Conservation (phyloP, 108 stramenopile species). For the Fragilaria crotonensis region DNA sequence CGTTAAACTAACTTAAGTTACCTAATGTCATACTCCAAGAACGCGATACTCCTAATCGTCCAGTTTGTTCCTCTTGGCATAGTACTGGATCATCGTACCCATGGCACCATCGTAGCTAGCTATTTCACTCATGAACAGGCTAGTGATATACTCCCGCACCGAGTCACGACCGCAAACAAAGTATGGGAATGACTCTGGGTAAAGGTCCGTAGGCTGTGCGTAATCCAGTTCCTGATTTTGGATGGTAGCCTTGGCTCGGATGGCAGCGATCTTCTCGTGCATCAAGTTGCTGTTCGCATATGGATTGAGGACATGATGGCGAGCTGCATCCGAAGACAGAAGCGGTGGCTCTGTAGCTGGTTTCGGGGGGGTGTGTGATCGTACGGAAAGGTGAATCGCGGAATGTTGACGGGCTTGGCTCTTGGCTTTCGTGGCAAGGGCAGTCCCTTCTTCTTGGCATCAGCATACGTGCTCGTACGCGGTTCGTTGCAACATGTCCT, state of each 20-base stretch:
- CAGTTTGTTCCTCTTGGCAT: no score
- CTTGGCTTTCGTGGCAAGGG: not conserved
- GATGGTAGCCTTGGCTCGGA: constrained; percentile 77
- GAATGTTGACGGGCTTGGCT: not conserved
- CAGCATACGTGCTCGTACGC: constrained; percentile 74
- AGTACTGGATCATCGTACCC: no score
- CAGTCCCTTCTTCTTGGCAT: constrained; percentile 73
- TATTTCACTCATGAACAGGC: constrained; percentile 79
- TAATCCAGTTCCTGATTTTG: constrained; percentile 63
- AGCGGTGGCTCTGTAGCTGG: constrained; percentile 85
- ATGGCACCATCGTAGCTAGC: constrained; percentile 98
- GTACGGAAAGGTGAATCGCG: constrained; percentile 74
- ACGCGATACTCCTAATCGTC: no score
- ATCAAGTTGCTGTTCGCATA: constrained; percentile 68
- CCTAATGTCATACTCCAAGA: no score
- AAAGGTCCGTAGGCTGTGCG: constrained; percentile 46
- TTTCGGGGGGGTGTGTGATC: constrained; percentile 58
- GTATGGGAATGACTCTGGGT: constrained; percentile 78
- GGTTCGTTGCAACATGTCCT: constrained; percentile 87
- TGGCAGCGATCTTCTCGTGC: constrained; percentile 69
- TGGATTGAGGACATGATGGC: constrained; percentile 75
- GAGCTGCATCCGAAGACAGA: constrained; percentile 78
- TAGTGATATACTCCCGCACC: no score
- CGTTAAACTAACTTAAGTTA: no score
- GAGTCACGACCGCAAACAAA: constrained; percentile 92